These are phyloP conservation scores for Sphagnum contortum DNA, from an alignment of 225 moss, liverwort and hornwort species.

Conservation along the genomic window DNA sequence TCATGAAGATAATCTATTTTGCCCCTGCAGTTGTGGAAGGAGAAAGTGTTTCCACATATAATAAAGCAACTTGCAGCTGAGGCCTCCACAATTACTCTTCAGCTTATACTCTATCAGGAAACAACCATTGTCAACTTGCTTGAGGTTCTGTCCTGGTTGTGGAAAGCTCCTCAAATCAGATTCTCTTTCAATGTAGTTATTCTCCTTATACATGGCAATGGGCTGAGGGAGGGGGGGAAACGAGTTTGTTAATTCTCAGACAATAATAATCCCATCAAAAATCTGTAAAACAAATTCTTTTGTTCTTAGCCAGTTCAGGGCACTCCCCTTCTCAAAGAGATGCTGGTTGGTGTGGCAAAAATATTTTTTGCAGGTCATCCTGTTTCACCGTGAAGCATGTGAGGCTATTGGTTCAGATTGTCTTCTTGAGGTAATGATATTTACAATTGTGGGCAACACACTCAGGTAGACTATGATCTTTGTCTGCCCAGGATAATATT, in stretches of 20 bases:
- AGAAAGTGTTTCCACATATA: slow-evolving; percentile 51
- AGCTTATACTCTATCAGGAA: slow-evolving; percentile 83
- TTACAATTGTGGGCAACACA: background rate
- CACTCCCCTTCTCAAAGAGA: background rate
- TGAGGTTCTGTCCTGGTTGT: slow-evolving; percentile 35
- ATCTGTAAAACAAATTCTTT: no score
- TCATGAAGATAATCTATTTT: background rate
- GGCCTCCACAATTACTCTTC: slow-evolving; percentile 51
- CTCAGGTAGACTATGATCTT: background rate
- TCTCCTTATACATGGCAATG: no score
- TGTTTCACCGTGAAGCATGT: slow-evolving; percentile 79
- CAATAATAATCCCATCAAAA: no score
- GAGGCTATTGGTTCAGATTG: slow-evolving; percentile 77
- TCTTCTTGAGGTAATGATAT: slow-evolving; percentile 54
- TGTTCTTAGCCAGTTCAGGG: no score
- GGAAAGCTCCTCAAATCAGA: no score
- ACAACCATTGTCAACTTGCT: slow-evolving; percentile 75
- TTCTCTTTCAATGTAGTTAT: no score
- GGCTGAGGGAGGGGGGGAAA: no score
- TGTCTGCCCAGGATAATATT: slow-evolving; percentile 1
- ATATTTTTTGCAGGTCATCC: slow-evolving; percentile 38
- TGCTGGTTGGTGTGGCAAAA: background rate
- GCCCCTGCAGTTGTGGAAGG: slow-evolving; percentile 64
- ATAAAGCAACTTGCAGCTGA: slow-evolving; percentile 34
- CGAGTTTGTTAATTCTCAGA: no score